Conservation (phyloP, 768 basidiomycete species). For the Pseudohyphozyma bogoriensis region DNA sequence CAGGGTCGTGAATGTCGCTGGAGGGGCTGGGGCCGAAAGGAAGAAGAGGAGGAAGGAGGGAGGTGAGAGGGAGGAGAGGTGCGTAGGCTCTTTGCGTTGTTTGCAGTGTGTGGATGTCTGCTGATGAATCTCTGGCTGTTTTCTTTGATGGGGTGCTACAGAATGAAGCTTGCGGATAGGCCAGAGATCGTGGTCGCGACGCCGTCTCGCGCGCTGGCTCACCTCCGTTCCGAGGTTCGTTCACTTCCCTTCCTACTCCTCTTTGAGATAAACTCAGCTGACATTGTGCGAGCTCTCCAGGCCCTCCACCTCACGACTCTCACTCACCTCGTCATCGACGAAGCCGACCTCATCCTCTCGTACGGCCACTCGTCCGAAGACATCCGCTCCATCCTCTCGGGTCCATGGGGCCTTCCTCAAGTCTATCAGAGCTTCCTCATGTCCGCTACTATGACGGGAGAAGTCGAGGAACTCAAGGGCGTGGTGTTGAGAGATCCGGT, state of each 20-base stretch:
- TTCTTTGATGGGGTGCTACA: slow-evolving; percentile 29
- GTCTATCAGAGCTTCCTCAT: slow-evolving; percentile 87
- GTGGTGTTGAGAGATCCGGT: slow-evolving; percentile 79
- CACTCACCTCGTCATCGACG: slow-evolving; percentile 87
- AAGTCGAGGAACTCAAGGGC: slow-evolving; percentile 83
- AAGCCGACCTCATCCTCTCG: slow-evolving; percentile 91
- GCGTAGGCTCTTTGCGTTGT: slow-evolving; percentile 6
- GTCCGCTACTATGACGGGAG: slow-evolving; percentile 95
- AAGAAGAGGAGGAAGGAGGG: slow-evolving; percentile 25
- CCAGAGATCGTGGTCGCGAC: slow-evolving; percentile 75
- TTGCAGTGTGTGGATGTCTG: no score
- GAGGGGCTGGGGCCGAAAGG: slow-evolving; percentile 33
- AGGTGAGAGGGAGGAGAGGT: slow-evolving; percentile 37
- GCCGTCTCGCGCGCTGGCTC: slow-evolving; percentile 56
- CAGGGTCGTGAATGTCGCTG: slow-evolving; percentile 59
- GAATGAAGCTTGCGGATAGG: slow-evolving; percentile 53
- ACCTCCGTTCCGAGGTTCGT: slow-evolving; percentile 60
- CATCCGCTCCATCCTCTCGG: slow-evolving; percentile 54
- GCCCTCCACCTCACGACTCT: slow-evolving; percentile 55
- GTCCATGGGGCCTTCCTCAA: slow-evolving; percentile 56
- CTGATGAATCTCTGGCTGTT: no score
- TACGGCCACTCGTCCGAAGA: slow-evolving; percentile 88
- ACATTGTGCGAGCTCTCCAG: slow-evolving; percentile 37
- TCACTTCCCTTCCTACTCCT: not conserved
- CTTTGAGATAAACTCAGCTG: not conserved